Base-by-base conservation (phyloP, 1,284 basidiomycete species). In the Sporisorium scitamineum region DNA sequence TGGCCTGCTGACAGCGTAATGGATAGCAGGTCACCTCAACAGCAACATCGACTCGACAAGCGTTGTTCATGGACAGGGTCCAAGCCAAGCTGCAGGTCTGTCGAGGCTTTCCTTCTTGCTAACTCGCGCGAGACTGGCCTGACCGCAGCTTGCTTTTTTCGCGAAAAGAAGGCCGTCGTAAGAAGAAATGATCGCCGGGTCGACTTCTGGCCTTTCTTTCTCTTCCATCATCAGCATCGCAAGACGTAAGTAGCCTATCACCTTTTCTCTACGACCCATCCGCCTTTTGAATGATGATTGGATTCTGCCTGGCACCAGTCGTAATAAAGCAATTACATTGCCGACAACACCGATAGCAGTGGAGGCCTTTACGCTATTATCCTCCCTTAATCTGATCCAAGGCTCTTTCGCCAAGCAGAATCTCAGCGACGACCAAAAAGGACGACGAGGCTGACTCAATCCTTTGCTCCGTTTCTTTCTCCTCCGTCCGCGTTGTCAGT, bases 301-400 rank as follows among this genome's bases (percentile, higher is more conserved):
- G 70, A 72, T 66, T 69, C 73, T 76, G 70, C 70, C 74, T 76
- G 74, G 74, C 74, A 76, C 74, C 74, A 76, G 69, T 76, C 74
- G 70, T 76, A 76, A 72, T 54, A 67, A 70, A 69, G 72, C 72
- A 75, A 75, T 56, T 59, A 24, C 65, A 58, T 71, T 76, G 74
- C 70, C 70, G 74, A 76, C 66, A 76, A 71, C 20, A 39, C 64
- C 66, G 65, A 72, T 69, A 54, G 74, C 70, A 72, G 73, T 71
- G 69, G 66, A 75, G 74, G 65, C 59, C 61, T 67, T 70, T 70
- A 76, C 72, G 72, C 72, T 76, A 75, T 75, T 75, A 76, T 61
- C 72, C 72, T 70, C 65, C 70, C 70, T 71, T 73, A 68, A 27
- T 68, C 70, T 73, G 70, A 73, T 68, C 55, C 65, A 55, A 61